A percentile compares a stretch with the other conserved stretches of the same genome.
Conservation (phyloP, 495 filamentous ascomycete species). For the Xylaria intraflava region DNA sequence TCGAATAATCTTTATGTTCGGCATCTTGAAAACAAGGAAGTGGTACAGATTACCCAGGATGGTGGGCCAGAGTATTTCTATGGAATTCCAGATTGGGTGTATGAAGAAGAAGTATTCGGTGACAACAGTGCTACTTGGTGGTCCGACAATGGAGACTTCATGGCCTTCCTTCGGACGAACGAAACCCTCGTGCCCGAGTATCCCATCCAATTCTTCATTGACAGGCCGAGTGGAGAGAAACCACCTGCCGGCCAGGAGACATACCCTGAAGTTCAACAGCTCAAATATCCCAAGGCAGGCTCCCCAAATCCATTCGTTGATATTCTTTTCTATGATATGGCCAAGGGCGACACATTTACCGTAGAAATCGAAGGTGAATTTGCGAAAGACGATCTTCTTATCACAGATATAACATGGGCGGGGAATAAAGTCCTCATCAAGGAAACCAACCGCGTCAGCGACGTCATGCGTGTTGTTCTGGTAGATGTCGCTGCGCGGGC, state of each 20-base stretch:
- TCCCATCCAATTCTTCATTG: constrained; percentile 89
- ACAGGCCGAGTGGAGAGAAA: constrained; percentile 69
- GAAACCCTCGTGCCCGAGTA: constrained; percentile 89
- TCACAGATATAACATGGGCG: constrained; percentile 91
- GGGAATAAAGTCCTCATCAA: constrained; percentile 75
- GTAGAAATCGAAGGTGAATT: constrained; percentile 75
- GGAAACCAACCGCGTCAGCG: constrained; percentile 91
- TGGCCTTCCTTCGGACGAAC: constrained; percentile 89
- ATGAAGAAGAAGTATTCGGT: constrained; percentile 89
- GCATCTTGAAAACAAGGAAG: constrained; percentile 47
- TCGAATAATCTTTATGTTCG: constrained; percentile 86
- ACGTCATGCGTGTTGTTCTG: constrained; percentile 75
- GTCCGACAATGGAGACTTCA: constrained; percentile 77
- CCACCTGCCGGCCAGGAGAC: constrained; percentile 70
- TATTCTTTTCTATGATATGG: constrained; percentile 82
- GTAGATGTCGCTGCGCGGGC: constrained; percentile 69
- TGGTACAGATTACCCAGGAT: constrained; percentile 74
- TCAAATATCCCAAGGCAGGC: constrained; percentile 97
- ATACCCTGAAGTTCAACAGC: constrained; percentile 83
- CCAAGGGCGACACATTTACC: constrained; percentile 69
- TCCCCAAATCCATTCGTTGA: constrained; percentile 87
- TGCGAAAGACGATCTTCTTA: constrained; percentile 71
- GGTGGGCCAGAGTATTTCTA: constrained; percentile 86
- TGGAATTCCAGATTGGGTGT: constrained; percentile 98
- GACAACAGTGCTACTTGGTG: constrained; percentile 88